Evolutionary conservation across 768 basidiomycete species (phyloP), one percentile per base, ranked within the genome.

Genomic region (Kwoniella dendrophila): DNA sequence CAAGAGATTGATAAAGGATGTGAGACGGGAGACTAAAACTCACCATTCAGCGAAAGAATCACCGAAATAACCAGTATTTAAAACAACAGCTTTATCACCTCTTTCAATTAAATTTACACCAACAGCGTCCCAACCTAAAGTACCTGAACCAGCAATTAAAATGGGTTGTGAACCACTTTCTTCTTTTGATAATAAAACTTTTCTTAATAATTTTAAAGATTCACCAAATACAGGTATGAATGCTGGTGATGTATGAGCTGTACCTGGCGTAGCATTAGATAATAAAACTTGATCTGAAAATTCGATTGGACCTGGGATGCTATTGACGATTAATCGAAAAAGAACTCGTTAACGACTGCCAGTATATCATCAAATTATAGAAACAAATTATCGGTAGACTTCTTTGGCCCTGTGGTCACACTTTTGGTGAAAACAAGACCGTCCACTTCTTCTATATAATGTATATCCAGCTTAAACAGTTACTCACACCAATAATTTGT

Each of bases 31-130:
- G n/a, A n/a, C n/a, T n/a, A n/a, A 67, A 7, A 78, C 84, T 58
- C 68, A 90, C 90, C 91, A 94, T 44, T 94, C 90, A 27, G 86
- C 83, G 71, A 95, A 93, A 69, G 88, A 85, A 73, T 95, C 90
- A 14, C 90, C 94, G 77, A 98, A 98, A 83, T 97, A 97, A 5
- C 95, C 95, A 22, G 86, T 87, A 80, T 92, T 86, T 49, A 96
- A 82, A 0, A 97, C 90, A 33, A 78, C 72, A 0, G 65, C 76
- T 30, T 80, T 72, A 22, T 80, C 79, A 4, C 75, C 79, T 34
- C 62, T 26, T 70, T 83, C 82, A n/a, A 97, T 83, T 56, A 99
- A 84, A 79, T 98, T 98, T 7, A 91, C 86, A 0, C 91, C 87
- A 40, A 93, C 91, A 16, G 74, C 72, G 78, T 97, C 94, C 93